Conservation (phyloP, 2,329 filamentous ascomycete genomes). For the Apiospora aurea region DNA sequence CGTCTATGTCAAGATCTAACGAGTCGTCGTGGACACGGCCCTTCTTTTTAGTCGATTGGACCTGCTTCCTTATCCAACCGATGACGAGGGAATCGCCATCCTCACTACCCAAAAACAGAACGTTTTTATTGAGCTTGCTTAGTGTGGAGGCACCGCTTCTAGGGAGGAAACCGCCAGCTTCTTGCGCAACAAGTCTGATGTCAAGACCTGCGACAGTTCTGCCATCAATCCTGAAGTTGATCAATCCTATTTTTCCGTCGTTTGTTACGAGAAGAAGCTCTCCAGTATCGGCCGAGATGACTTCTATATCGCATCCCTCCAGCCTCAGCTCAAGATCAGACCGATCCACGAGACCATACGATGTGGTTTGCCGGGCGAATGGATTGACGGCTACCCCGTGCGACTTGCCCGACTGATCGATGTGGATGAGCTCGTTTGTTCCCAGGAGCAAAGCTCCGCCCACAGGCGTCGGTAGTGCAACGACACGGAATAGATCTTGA, state of each 20-base stretch:
- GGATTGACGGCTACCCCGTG: conserved; percentile 93
- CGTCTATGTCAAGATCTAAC: conserved; percentile 57
- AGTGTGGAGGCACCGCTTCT: conserved; percentile 72
- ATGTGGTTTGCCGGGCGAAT: conserved; percentile 82
- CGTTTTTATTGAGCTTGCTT: conserved; percentile 70
- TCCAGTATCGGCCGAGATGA: conserved; percentile 76
- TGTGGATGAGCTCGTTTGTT: conserved; percentile 88
- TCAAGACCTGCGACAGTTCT: conserved; percentile 87
- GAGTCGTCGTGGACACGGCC: conserved; percentile 64
- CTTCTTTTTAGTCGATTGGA: conserved; percentile 67
- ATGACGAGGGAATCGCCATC: conserved; percentile 81
- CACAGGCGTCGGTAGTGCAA: conserved; percentile 84
- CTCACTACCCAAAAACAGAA: conserved; percentile 86
- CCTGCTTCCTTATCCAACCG: conserved; percentile 76
- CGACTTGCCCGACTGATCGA: conserved; percentile 93
- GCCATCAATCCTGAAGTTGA: conserved; percentile 88
- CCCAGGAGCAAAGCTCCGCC: conserved; percentile 89
- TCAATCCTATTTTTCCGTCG: conserved; percentile 75
- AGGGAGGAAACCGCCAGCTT: conserved; percentile 69
- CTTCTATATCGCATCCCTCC: conserved; percentile 81
- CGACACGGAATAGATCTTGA: conserved; percentile 82
- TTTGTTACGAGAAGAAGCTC: conserved; percentile 85
- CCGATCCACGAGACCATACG: conserved; percentile 87
- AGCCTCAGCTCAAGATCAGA: conserved; percentile 80
- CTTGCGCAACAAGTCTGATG: conserved; percentile 69